A percentile compares a stretch with the other conserved stretches of the same genome.
phyloP scores from a whole-genome alignment of 208 protist genomes.

The Trypanosoma conorhini region DNA sequence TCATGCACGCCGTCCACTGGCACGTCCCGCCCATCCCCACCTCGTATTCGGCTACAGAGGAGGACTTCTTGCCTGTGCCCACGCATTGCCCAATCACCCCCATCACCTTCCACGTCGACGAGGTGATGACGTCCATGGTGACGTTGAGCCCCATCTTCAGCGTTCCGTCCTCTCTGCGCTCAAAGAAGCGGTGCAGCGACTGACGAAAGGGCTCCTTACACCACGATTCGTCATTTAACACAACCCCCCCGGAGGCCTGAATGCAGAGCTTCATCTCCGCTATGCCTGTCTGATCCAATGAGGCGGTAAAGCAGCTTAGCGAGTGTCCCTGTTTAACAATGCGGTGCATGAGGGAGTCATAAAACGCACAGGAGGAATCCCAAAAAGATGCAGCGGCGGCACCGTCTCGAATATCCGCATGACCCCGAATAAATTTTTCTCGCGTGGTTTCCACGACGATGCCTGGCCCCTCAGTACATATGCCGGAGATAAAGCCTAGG shows the following conservation, averaged over 20 bases:
- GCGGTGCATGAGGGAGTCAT: conserved; percentile 93
- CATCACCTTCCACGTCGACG: conserved; percentile 94
- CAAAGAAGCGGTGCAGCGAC: conserved; percentile 93
- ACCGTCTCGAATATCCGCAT: conserved; percentile 95
- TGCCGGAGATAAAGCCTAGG: conserved; percentile 96
- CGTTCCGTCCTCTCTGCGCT: conserved; percentile 65
- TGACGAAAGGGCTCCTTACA: conserved; percentile 94
- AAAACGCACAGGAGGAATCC: conserved; percentile 88
- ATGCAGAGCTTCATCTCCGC: conserved; percentile 97
- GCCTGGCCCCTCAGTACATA: conserved; percentile 95
- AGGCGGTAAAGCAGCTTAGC: conserved; percentile 97
- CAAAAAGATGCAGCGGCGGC: conserved; percentile 77
- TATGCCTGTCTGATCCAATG: conserved; percentile 97
- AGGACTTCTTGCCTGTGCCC: conserved; percentile 92
- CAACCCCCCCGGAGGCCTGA: conserved; percentile 92
- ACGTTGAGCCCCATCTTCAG: conserved; percentile 96
- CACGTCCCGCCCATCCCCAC: conserved; percentile 97
- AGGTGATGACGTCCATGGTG: conserved; percentile 96
- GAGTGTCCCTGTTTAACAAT: conserved; percentile 94
- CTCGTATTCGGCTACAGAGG: conserved; percentile 82
- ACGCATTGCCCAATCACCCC: conserved; percentile 94
- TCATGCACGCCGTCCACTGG: conserved; percentile 96
- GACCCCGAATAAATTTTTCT: conserved; percentile 95
- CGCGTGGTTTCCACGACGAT: conserved; percentile 91
- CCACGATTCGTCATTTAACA: conserved; percentile 98